Evolutionary conservation across 805 yeast genomes (phyloP).

Genomic region (Barnettozyma wickerhamii): DNA sequence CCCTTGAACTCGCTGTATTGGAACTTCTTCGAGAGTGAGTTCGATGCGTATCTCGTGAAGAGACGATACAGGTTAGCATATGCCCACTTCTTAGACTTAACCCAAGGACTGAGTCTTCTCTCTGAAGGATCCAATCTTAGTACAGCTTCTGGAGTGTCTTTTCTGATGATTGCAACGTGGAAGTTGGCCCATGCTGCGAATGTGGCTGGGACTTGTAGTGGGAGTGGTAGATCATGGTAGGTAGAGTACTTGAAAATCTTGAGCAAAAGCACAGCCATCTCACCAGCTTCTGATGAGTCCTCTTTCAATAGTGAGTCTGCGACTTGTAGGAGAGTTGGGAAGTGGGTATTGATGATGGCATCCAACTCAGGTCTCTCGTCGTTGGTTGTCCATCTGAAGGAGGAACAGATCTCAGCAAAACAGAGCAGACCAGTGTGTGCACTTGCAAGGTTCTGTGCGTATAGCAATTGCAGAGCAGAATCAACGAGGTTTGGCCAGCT

Average conservation of each 20-base stretch:
- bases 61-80: constrained; percentile 71
- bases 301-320: constrained; percentile 51
- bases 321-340: constrained; percentile 62
- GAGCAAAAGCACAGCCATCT: constrained; percentile 67
- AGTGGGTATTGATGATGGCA: constrained; percentile 47
- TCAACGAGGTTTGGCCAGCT: constrained; percentile 54
- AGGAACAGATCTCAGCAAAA: constrained; percentile 63
- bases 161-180: constrained; percentile 62
- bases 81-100: constrained; percentile 84
- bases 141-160: constrained; percentile 52
- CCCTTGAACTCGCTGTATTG: constrained; percentile 57
- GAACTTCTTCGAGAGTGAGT: constrained; percentile 39
- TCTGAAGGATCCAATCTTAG: constrained; percentile 48
- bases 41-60: constrained; percentile 66
- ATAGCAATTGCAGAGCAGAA: constrained; percentile 41
- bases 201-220: constrained; percentile 49
- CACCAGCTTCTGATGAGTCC: constrained; percentile 48
- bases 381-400: constrained; percentile 68
- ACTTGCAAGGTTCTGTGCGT: constrained; percentile 36
- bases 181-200: constrained; percentile 70
- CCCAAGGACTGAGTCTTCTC: constrained; percentile 54
- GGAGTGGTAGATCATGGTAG: constrained; percentile 64
- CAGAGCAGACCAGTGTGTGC: constrained; percentile 67
- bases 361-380: constrained; percentile 51
- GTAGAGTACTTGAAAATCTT: constrained; percentile 78